These are phyloP conservation scores for Trichoderma simmonsii DNA, from an alignment of 2,329 filamentous ascomycete species.

Conservation along the genomic window DNA sequence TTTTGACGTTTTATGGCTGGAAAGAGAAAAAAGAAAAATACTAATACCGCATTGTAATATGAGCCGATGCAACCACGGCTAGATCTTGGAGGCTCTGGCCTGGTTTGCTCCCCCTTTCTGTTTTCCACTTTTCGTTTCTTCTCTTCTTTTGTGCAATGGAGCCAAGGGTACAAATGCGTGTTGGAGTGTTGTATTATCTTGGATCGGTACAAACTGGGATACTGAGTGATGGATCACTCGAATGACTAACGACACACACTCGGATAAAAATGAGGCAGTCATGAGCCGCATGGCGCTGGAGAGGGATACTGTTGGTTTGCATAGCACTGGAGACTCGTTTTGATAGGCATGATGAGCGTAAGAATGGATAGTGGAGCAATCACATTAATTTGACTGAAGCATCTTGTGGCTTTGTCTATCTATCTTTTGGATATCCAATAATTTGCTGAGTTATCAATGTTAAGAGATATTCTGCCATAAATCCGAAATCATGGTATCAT, in stretches of 20 bases:
- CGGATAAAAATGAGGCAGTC: conserved; percentile 1
- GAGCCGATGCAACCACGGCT: neutral
- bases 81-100: neutral
- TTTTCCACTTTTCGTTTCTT: neutral
- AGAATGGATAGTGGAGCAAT: neutral
- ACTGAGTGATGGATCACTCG: neutral
- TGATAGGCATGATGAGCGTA: neutral
- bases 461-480: neutral
- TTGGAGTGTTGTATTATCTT: conserved; percentile 11
- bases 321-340: neutral
- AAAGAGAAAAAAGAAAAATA: neutral
- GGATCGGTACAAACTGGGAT: conserved; percentile 4
- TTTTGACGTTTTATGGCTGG: neutral
- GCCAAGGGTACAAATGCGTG: neutral
- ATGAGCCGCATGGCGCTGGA: conserved; percentile 3
- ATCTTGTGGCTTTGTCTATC: neutral
- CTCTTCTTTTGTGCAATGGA: neutral
- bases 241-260: conserved; percentile 10
- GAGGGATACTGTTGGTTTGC: conserved; percentile 3
- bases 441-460: neutral
- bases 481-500: neutral
- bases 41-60: conserved; percentile 7
- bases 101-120: neutral
- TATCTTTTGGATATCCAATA: neutral
- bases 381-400: neutral